phyloP scores from a whole-genome alignment of 805 yeast genomes.

The Suhomyces xylopsoci region DNA sequence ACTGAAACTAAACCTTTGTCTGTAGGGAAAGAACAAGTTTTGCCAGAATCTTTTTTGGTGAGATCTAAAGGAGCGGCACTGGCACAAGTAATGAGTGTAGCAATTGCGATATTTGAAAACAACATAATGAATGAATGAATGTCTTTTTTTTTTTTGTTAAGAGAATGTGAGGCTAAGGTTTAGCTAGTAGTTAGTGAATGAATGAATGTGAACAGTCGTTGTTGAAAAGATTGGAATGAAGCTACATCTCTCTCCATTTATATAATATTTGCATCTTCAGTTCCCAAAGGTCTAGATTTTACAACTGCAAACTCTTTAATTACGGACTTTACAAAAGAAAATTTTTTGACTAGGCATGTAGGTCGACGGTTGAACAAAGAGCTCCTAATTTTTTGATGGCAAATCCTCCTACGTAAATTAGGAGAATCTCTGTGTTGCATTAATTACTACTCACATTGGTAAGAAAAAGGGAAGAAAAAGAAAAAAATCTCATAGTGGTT shows the following conservation, averaged over 20 bases:
- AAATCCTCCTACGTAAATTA: background rate
- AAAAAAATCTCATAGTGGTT: background rate
- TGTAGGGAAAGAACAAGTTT: slow-evolving; percentile 65
- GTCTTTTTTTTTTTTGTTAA: background rate
- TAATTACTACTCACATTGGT: background rate
- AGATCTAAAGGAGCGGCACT: slow-evolving; percentile 18
- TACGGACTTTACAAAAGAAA: background rate
- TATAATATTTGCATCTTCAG: background rate
- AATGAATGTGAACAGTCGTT: background rate
- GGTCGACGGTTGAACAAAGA: background rate
- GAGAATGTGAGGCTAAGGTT: background rate
- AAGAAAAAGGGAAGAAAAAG: background rate
- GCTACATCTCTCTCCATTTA: background rate
- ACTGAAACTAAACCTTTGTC: slow-evolving; percentile 68
- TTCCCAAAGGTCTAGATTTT: background rate
- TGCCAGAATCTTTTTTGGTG: slow-evolving; percentile 26
- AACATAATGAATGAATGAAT: slow-evolving; percentile 2
- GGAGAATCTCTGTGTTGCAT: background rate
- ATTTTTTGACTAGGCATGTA: background rate
- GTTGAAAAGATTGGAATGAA: background rate
- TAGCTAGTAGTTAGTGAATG: background rate
- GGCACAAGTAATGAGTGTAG: slow-evolving; percentile 14
- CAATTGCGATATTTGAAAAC: slow-evolving; percentile 9
- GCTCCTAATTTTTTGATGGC: background rate
- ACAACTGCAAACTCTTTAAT: background rate